These are phyloP conservation scores for Argentina anserina DNA, from an alignment of 306 rosid species.

Conservation along the genomic window DNA sequence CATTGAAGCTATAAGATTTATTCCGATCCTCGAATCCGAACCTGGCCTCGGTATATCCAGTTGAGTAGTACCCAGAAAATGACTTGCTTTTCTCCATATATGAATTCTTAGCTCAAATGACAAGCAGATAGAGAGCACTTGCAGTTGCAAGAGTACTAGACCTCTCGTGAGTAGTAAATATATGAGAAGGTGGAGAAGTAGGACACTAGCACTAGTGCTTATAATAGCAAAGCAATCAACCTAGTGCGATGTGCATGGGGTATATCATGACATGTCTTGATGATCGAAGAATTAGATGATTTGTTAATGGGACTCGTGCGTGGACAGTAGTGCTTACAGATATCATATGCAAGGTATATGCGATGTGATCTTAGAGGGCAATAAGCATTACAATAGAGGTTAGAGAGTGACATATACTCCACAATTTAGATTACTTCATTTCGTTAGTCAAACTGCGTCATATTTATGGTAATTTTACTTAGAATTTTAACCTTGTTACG, in stretches of 20 bases:
- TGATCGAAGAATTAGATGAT: neutral
- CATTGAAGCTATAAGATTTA: slow-evolving; percentile 55
- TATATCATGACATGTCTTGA: neutral
- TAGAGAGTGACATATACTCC: neutral
- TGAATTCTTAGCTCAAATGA: neutral
- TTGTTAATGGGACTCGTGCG: slow-evolving; percentile 7
- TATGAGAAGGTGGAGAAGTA: neutral
- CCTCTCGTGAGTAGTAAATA: slow-evolving; percentile 2
- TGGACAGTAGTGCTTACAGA: slow-evolving; percentile 9
- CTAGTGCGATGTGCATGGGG: slow-evolving; percentile 13
- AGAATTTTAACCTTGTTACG: neutral
- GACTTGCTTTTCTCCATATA: slow-evolving; percentile 59
- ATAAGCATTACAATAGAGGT: neutral
- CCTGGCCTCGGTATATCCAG: slow-evolving; percentile 28
- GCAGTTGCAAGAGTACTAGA: neutral
- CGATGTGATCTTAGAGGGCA: neutral
- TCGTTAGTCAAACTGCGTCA: neutral
- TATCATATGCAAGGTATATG: neutral
- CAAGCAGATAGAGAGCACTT: neutral
- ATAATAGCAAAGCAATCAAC: neutral
- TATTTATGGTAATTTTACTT: neutral
- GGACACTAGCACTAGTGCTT: neutral
- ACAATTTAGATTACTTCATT: no score
- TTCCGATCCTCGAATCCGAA: slow-evolving; percentile 39
- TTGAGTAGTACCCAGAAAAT: slow-evolving; percentile 33